Percentiles rank a stretch among this genome's conserved stretches.
These are phyloP conservation scores for Apiosordaria backusii DNA, from an alignment of 495 filamentous ascomycete genomes.

Conservation along the genomic window DNA sequence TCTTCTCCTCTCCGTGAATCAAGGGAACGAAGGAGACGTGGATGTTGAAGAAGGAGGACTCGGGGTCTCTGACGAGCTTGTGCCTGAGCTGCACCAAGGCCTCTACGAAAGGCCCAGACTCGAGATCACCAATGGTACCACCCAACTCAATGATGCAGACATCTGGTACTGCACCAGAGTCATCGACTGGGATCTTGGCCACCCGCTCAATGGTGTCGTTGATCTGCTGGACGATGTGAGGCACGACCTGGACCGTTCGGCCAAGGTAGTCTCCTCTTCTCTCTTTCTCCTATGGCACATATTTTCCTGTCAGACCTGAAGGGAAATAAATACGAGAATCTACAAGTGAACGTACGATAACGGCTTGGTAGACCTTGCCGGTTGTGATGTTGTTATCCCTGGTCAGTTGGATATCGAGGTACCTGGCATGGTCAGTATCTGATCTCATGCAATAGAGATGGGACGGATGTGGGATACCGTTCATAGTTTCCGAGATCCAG, in stretches of 20 bases:
- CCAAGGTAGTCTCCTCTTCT: constrained; percentile 83
- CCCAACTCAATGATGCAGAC: constrained; percentile 75
- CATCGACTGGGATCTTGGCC: constrained; percentile 81
- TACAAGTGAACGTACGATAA: constrained; percentile 49
- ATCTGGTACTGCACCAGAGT: constrained; percentile 75
- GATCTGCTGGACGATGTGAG: constrained; percentile 85
- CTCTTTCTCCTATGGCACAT: constrained; percentile 41
- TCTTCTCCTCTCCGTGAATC: constrained; percentile 80
- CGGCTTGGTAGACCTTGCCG: constrained; percentile 88
- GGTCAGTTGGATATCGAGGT: constrained; percentile 58
- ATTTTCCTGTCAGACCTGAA: neutral
- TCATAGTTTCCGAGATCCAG: constrained; percentile 97
- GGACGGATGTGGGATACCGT: constrained; percentile 13
- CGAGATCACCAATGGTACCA: constrained; percentile 67
- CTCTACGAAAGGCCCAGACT: constrained; percentile 86
- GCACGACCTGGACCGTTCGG: constrained; percentile 89
- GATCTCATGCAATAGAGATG: neutral
- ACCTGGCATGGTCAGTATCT: constrained; percentile 12
- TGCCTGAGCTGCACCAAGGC: constrained; percentile 56
- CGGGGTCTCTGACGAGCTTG: constrained; percentile 58
- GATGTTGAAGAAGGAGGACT: constrained; percentile 76
- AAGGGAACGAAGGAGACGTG: constrained; percentile 79
- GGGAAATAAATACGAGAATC: neutral
- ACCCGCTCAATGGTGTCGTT: constrained; percentile 92
- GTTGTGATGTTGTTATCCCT: constrained; percentile 91